Evolutionary conservation across 1,284 basidiomycete genomes (phyloP).

Genomic region (Porogramme epimiltina): DNA sequence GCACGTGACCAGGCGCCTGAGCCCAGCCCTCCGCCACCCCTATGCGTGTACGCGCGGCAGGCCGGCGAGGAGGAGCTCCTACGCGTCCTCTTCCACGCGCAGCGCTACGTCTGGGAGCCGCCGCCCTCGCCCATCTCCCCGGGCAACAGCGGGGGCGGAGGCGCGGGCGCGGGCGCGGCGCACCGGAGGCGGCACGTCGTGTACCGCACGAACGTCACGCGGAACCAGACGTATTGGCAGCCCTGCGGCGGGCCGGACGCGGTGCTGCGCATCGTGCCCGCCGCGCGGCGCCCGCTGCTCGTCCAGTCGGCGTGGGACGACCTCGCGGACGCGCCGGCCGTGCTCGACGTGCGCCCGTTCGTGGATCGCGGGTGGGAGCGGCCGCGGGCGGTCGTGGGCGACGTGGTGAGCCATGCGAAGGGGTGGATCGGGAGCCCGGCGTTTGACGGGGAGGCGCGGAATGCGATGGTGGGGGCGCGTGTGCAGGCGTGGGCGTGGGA

Average conservation of each 20-base stretch:
- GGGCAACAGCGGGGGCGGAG: not conserved
- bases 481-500: constrained; percentile 41
- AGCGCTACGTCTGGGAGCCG: constrained; percentile 6
- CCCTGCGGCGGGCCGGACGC: constrained; percentile 1
- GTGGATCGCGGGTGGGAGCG: constrained; percentile 12
- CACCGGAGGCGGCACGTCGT: not conserved
- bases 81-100: constrained; percentile 24
- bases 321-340: constrained; percentile 10
- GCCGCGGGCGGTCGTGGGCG: not conserved
- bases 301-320: constrained; percentile 37
- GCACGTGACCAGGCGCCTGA: not conserved
- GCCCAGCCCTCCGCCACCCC: constrained; percentile 8
- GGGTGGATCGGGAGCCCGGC: not conserved
- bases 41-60: constrained; percentile 9
- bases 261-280: constrained; percentile 42
- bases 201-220: constrained; percentile 2
- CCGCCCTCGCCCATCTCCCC: constrained; percentile 8
- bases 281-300: constrained; percentile 49
- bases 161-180: not conserved
- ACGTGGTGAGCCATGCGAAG: not conserved
- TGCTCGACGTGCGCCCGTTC: constrained; percentile 11
- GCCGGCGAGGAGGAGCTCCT: constrained; percentile 10
- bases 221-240: not conserved
- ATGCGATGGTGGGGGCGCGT: not conserved
- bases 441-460: constrained; percentile 4